Base-by-base conservation (phyloP, 2,329 filamentous ascomycete genomes). In the Paraconiothyrium sp. region DNA sequence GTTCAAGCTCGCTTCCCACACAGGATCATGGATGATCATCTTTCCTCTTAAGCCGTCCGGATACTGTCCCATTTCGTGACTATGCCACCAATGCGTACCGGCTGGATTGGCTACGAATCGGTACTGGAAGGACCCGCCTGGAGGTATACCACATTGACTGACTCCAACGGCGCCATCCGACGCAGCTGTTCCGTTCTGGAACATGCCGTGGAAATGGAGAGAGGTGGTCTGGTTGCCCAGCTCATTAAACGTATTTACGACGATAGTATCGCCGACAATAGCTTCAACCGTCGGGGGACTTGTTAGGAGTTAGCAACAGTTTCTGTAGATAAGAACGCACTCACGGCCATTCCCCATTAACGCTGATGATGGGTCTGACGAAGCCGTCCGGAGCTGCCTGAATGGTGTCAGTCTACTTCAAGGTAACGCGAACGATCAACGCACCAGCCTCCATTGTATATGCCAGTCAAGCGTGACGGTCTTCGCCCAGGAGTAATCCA, bases 121-220 rank as follows among this genome's bases (percentile, higher is more conserved):
- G 73, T 93, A 93, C 0, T 84, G 88, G 64, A 90, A 90, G 0
- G 81, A 86, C 2, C 82, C 79, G 1, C 87, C 87, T 0, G 90
- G 88, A 0, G 86, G 83, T 50, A 93, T 89, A 0, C 71, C 72
- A 32, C 72, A 74, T 48, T 72, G 70, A 0, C 87, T 89, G 4
- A 91, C 83, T 49, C 88, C 88, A 0, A 87, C 83, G 1, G 90
- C 85, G 0, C 91, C 91, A 70, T 93, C 91, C 87, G 92, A 91
- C 60, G 83, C 83, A 63, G 87, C 90, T 0, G 90, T 91, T 14
- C 89, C 90, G 66, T 91, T 91, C 70, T 93, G 90, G 71, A 86
- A 92, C 65, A 94, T 84, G 24, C 91, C 91, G 67, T 94, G 91
- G 76, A 91, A 93, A 74, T 94, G 91, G 2, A 93, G 82, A 22